Base-by-base conservation (phyloP, 2,329 filamentous ascomycete genomes). In the Biscogniauxia sp. region DNA sequence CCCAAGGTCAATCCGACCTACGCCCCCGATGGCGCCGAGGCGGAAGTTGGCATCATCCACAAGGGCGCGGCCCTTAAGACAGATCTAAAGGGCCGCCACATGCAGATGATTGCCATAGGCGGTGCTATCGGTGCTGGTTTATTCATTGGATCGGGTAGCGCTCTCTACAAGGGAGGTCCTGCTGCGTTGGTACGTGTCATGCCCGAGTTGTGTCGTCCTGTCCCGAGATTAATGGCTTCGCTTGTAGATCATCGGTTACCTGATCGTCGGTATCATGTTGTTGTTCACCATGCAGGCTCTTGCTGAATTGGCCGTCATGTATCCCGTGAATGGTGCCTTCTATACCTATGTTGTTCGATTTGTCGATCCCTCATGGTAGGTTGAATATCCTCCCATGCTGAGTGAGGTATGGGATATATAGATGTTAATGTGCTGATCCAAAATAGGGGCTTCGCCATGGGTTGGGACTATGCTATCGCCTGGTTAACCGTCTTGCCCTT, bases 71-170 rank as follows among this genome's bases (percentile, higher is more conserved):
- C 69, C 51, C 72, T 79, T 56, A 68, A 73, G 56, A 73, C 75
- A 32, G 73, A 75, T 54, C 67, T 79, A 20, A 71, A 70, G 62
- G 66, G 70, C 58, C 74, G 78, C 19, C 78, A 79, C 63, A 77
- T 79, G 76, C 78, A 80, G 62, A 80, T 80, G 78, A 79, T 80
- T 66, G 78, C 78, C 61, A 76, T 80, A 77, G 77, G 77, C 57
- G 78, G 78, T 69, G 75, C 78, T 15, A 79, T 80, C 54, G 78
- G 78, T 60, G 78, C 78, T 64, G 89, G 89, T 78, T 80, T 92
- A 9, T 92, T 92, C 72, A 87, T 92, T 61, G 84, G 87, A 54
- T 88, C 87, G 2, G 88, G 87, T 54, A 73, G 73, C 51, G 86
- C 87, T 41, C 76, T 90, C 56, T 76, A 80, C 23, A 77, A 73